These are phyloP conservation scores for Botryotinia calthae DNA, from an alignment of 2,329 filamentous ascomycete species.

Conservation along the genomic window DNA sequence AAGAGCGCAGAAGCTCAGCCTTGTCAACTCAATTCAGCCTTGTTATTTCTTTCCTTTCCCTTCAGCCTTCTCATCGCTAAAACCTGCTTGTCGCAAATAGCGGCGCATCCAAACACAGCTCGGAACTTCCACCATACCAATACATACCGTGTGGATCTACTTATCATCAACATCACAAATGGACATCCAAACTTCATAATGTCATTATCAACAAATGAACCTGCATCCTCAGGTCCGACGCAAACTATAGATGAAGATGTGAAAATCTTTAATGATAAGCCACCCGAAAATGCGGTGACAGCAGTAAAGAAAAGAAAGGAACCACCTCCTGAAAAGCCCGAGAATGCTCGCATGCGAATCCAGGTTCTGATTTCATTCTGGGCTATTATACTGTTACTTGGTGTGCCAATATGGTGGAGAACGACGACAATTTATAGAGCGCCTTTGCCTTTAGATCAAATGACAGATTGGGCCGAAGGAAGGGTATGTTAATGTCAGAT, in stretches of 20 bases:
- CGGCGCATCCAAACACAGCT: not conserved
- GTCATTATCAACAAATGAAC: slow-evolving; percentile 27
- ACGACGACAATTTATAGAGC: slow-evolving; percentile 93
- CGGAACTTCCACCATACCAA: not conserved
- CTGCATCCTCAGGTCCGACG: slow-evolving; percentile 21
- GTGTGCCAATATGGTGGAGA: slow-evolving; percentile 92
- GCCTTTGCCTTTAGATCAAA: slow-evolving; percentile 74
- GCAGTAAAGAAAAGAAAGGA: slow-evolving; percentile 35
- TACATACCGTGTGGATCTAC: not conserved
- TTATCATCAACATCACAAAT: not conserved
- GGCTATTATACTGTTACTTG: slow-evolving; percentile 77
- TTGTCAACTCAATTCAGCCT: not conserved
- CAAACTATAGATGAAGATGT: slow-evolving; percentile 7
- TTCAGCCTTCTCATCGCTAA: not conserved
- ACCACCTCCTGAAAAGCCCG: slow-evolving; percentile 72
- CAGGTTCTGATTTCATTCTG: slow-evolving; percentile 86
- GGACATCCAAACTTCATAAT: slow-evolving; percentile 22
- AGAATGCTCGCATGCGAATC: slow-evolving; percentile 67
- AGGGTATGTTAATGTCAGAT: slow-evolving; percentile 56
- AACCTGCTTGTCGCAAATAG: slow-evolving; percentile 2
- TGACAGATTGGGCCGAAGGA: slow-evolving; percentile 90
- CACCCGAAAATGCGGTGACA: slow-evolving; percentile 32
- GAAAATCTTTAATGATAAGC: slow-evolving; percentile 20
- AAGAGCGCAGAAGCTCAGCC: not conserved
- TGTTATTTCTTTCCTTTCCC: not conserved